A percentile compares a stretch with the other conserved stretches of the same genome.
phyloP scores from a whole-genome alignment of 1,284 basidiomycete species.

The Rugosomyces carneus region DNA sequence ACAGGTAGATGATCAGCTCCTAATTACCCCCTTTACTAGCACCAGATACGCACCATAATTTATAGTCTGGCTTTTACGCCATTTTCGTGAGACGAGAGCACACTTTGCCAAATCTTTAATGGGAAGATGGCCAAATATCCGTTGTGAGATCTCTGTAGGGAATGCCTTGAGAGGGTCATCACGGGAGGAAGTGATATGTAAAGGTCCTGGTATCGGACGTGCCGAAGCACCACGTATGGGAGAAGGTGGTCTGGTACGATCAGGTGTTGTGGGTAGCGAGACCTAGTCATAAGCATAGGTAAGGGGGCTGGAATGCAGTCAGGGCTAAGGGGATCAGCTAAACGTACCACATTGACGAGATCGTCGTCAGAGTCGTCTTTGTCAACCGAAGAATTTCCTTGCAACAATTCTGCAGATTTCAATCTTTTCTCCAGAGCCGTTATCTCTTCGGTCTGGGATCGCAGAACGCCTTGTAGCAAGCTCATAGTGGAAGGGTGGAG shows the following conservation, averaged over 20 bases:
- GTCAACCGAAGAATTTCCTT: conserved; percentile 19
- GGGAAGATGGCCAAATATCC: conserved; percentile 65
- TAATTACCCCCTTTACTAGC: not conserved
- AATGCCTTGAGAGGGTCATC: conserved; percentile 64
- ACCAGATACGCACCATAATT: conserved; percentile 63
- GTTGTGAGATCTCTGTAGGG: conserved; percentile 75
- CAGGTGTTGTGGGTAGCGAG: conserved; percentile 64
- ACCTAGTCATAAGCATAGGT: conserved; percentile 33
- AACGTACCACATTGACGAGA: conserved; percentile 67
- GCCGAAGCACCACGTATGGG: conserved; percentile 47
- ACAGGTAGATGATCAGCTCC: not conserved
- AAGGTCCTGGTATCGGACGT: conserved; percentile 35
- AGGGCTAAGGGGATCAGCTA: not conserved
- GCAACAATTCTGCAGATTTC: conserved; percentile 25
- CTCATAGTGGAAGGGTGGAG: conserved; percentile 42
- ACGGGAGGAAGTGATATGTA: conserved; percentile 31
- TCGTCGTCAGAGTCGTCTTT: conserved; percentile 46
- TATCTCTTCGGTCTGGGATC: conserved; percentile 48
- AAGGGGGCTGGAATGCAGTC: conserved; percentile 1
- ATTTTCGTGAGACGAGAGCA: conserved; percentile 76
- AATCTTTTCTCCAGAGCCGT: conserved; percentile 35
- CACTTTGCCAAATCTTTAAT: conserved; percentile 69
- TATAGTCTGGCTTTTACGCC: conserved; percentile 80
- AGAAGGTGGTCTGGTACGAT: conserved; percentile 57
- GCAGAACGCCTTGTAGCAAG: conserved; percentile 67